phyloP scores from a whole-genome alignment of 129 eudicot species.

The Flaveria trinervia region DNA sequence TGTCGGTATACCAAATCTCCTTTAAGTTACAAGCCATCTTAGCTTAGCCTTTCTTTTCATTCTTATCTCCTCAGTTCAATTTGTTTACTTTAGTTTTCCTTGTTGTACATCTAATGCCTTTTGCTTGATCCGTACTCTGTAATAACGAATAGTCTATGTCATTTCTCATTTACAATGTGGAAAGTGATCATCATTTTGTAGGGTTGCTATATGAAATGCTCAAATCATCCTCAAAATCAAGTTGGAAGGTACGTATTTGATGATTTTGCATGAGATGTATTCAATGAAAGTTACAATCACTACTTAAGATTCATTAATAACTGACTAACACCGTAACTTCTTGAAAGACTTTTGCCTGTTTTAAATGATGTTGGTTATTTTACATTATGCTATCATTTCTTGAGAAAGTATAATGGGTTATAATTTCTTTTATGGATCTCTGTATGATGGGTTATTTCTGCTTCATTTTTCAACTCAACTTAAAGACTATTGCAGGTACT shows the following conservation, averaged over 20 bases:
- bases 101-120: constrained; percentile 17
- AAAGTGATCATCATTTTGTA: constrained; percentile 32
- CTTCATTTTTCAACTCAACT: no score
- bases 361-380: constrained; percentile 9
- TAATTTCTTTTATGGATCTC: not conserved
- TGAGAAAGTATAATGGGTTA: constrained; percentile 1
- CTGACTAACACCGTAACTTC: not conserved
- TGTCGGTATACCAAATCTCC: not conserved
- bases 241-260: constrained; percentile 76
- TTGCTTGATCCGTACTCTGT: constrained; percentile 8
- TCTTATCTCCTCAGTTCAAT: not conserved
- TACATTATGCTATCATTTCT: not conserved
- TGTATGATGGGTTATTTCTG: not conserved
- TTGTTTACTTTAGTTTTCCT: constrained; percentile 1
- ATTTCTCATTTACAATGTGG: constrained; percentile 18
- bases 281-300: constrained; percentile 9
- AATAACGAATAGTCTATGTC: not conserved
- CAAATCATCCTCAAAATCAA: constrained; percentile 60
- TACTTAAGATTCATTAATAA: constrained; percentile 1
- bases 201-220: constrained; percentile 93
- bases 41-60: not conserved
- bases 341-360: not conserved
- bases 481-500: constrained; percentile 53
- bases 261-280: constrained; percentile 6
- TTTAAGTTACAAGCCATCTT: not conserved